Base-by-base conservation (phyloP, 1,284 basidiomycete genomes). In the Meira miltonrushii region DNA sequence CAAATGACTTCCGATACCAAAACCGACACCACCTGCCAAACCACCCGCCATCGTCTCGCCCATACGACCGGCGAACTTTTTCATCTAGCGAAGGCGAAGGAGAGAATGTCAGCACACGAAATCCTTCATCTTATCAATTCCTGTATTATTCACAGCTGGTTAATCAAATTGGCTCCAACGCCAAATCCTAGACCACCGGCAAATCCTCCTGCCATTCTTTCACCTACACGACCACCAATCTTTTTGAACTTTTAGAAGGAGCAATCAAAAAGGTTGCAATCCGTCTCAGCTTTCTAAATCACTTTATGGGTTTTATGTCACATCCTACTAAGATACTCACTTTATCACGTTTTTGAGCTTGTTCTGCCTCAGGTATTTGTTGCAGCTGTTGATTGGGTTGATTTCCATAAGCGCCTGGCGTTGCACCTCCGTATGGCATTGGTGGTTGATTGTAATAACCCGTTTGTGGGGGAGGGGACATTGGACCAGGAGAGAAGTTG, bases 51-150 rank as follows among this genome's bases (percentile, higher is more conserved):
- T 48, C 12, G 46, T 48, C 12, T 48, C 17, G 7, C 46, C 46
- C 46, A 48, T 48, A 21, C 46, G 46, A 48, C 46, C 46, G 7
- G 17, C 46, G 25, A 48, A 48, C 25, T 48, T 48, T 23, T 48
- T 48, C 12, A 48, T n/a, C 46, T 48, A 48, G 12, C 5, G 25
- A 13, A 48, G 12, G 46, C 12, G 6, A 23, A 48, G 5, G 12
- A 48, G 23, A 48, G n/a, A 25, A 23, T 21, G 7, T 48, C 23
- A 48, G 46, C 12, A 48, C 10, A n/a, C 41, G 10, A 5, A 3
- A 6, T 43, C 41, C n/a, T 43, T 6, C 6, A 5, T 10, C 41
- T 21, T 3, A 33, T 8, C 8, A 8, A 33, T 4, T 33, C 8
- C 28, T 33, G 28, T 33, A 8, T 8, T 33, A 8, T 33, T 33